A percentile compares a stretch with the other conserved stretches of the same genome.
Conservation (phyloP, 257 asterid species). For the Thymus quinquecostatus region DNA sequence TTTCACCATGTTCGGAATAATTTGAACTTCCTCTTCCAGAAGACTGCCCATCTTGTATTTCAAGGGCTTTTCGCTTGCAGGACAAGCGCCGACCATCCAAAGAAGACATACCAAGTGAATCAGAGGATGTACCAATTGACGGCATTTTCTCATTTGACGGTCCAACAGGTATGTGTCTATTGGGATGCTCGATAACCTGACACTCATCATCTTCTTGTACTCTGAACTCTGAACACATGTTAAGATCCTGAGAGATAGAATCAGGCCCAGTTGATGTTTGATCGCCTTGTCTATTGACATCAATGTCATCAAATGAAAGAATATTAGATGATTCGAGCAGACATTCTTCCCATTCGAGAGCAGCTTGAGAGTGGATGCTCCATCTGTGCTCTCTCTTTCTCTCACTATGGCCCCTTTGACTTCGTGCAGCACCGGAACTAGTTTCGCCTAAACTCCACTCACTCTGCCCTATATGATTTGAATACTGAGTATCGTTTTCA, state of each 20-base stretch:
- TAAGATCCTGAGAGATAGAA: conserved; percentile 50
- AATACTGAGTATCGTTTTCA: conserved; percentile 42
- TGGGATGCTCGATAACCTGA: conserved; percentile 55
- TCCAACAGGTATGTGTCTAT: conserved; percentile 42
- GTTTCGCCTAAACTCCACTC: conserved; percentile 77
- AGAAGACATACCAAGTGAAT: conserved; percentile 42
- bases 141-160: conserved; percentile 47
- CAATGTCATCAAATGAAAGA: conserved; percentile 42
- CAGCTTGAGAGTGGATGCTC: conserved; percentile 42
- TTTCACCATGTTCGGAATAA: conserved; percentile 48
- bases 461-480: conserved; percentile 45
- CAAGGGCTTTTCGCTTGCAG: conserved; percentile 79
- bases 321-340: conserved; percentile 41
- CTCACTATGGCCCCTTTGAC: conserved; percentile 48
- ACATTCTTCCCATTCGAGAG: conserved; percentile 40
- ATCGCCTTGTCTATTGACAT: conserved; percentile 38
- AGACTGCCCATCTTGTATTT: conserved; percentile 65
- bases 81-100: conserved; percentile 63
- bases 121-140: conserved; percentile 46
- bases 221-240: conserved; percentile 43
- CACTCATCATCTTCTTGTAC: conserved; percentile 50
- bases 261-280: conserved; percentile 43
- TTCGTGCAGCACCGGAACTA: conserved; percentile 56
- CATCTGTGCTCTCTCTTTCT: conserved; percentile 51
- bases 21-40: conserved; percentile 68